phyloP scores from a whole-genome alignment of 768 basidiomycete genomes.

The Phylloporus sp. region DNA sequence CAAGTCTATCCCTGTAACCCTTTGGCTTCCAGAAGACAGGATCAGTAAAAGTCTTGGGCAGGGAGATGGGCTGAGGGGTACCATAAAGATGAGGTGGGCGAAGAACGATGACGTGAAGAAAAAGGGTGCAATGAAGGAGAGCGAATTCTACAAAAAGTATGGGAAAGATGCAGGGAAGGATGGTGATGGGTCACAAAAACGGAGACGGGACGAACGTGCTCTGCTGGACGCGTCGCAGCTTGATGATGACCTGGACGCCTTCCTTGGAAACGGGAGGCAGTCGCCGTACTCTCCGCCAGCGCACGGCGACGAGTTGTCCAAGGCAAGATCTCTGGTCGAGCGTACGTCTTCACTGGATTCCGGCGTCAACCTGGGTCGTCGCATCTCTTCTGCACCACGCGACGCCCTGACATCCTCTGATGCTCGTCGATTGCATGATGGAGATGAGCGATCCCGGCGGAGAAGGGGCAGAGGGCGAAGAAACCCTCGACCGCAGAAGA shows the following conservation, averaged over 20 bases:
- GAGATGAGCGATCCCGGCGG: conserved; percentile 24
- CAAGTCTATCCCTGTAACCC: conserved; percentile 61
- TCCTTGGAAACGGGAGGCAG: conserved; percentile 46
- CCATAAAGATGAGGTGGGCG: conserved; percentile 75
- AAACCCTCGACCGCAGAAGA: conserved; percentile 45
- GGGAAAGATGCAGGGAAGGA: conserved; percentile 64
- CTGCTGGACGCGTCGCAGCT: conserved; percentile 40
- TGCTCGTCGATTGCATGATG: conserved; percentile 17
- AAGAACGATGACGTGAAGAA: conserved; percentile 68
- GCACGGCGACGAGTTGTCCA: conserved; percentile 59
- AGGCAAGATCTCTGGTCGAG: conserved; percentile 51
- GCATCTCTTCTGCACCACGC: conserved; percentile 39
- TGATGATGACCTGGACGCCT: conserved; percentile 67
- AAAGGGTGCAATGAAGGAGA: conserved; percentile 64
- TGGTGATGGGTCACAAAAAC: conserved; percentile 35
- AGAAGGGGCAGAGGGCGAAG: conserved; percentile 35
- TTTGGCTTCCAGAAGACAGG: conserved; percentile 79
- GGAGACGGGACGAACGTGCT: conserved; percentile 33
- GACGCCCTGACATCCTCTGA: conserved; percentile 14
- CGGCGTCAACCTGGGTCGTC: conserved; percentile 38
- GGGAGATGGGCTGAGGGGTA: conserved; percentile 61
- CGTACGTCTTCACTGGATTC: conserved; percentile 47
- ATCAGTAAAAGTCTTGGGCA: conserved; percentile 68
- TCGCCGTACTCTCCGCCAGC: conserved; percentile 44
- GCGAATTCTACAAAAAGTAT: conserved; percentile 76